Percentiles rank a stretch among this genome's conserved stretches.
Evolutionary conservation across 176 grass and related monocot genomes (phyloP).

Genomic region (Oryza rufipogon): DNA sequence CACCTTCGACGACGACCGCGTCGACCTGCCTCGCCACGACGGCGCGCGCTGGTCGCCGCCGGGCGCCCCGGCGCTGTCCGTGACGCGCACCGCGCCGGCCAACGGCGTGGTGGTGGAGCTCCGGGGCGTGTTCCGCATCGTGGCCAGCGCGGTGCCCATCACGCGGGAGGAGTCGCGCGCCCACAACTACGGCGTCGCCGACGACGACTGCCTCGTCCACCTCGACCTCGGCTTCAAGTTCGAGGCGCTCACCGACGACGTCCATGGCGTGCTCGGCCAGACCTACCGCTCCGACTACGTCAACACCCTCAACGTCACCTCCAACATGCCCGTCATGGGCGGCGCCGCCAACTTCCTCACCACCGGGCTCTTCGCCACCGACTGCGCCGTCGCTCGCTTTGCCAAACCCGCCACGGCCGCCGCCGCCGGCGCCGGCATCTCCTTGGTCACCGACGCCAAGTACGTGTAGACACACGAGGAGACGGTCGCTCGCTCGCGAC

Average conservation of each 20-base stretch:
- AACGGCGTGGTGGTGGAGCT: conserved; percentile 51
- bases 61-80: not conserved
- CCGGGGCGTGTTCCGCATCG: conserved; percentile 36
- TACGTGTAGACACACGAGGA: conserved; percentile 21
- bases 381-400: conserved; percentile 51
- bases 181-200: conserved; percentile 43
- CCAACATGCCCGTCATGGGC: conserved; percentile 58
- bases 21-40: not conserved
- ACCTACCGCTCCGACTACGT: conserved; percentile 59
- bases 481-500: not conserved
- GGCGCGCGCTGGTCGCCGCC: conserved; percentile 34
- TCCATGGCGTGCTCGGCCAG: conserved; percentile 54
- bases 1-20: conserved; percentile 48
- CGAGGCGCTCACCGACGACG: conserved; percentile 40
- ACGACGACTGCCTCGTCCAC: conserved; percentile 46
- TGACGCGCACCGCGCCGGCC: conserved; percentile 10
- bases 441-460: conserved; percentile 45
- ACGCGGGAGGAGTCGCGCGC: conserved; percentile 22
- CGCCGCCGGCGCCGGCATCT: conserved; percentile 19
- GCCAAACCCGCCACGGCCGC: not conserved
- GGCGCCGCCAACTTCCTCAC: conserved; percentile 38
- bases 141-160: conserved; percentile 49
- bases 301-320: conserved; percentile 38
- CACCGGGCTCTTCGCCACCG: conserved; percentile 38
- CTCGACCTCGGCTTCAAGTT: conserved; percentile 61